Percentiles rank a stretch among this genome's conserved stretches.
phyloP scores from a whole-genome alignment of 2,329 filamentous ascomycete genomes.

The Aspergillus versicolor region DNA sequence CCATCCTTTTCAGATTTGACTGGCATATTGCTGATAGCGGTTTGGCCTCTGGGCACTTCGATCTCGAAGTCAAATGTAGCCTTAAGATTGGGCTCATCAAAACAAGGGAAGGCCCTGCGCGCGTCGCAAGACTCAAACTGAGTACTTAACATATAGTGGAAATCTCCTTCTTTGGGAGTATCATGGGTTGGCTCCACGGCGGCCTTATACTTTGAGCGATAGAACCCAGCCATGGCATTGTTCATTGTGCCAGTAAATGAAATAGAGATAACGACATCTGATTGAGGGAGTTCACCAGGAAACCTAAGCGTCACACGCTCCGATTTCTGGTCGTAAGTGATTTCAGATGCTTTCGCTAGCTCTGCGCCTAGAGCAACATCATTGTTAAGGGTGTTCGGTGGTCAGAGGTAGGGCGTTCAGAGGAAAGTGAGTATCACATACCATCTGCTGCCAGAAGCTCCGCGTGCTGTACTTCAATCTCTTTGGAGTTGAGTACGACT shows the following conservation, averaged over 20 bases:
- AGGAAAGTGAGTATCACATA: constrained; percentile 18
- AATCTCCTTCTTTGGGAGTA: constrained; percentile 69
- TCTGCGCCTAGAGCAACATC: constrained; percentile 22
- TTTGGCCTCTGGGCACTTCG: constrained; percentile 83
- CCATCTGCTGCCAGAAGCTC: constrained; percentile 36
- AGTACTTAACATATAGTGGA: constrained; percentile 80
- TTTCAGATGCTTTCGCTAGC: constrained; percentile 57
- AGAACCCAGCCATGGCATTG: constrained; percentile 90
- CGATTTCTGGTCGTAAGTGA: constrained; percentile 77
- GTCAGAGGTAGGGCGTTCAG: not conserved
- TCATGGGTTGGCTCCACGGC: constrained; percentile 68
- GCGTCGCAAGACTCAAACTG: constrained; percentile 98
- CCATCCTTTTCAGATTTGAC: constrained; percentile 70
- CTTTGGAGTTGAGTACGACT: constrained; percentile 80
- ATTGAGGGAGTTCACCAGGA: constrained; percentile 65
- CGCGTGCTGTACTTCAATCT: constrained; percentile 72
- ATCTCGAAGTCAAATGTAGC: constrained; percentile 93
- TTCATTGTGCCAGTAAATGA: constrained; percentile 81
- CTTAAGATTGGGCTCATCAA: constrained; percentile 96
- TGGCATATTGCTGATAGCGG: constrained; percentile 94
- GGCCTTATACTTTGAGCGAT: constrained; percentile 91
- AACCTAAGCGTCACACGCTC: constrained; percentile 83
- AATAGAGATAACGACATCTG: constrained; percentile 68
- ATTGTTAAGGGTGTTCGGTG: not conserved
- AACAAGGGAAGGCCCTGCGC: constrained; percentile 92